A percentile compares a stretch with the other conserved stretches of the same genome.
phyloP scores from a whole-genome alignment of 176 grass and related monocot species.

The Raddia guianensis region DNA sequence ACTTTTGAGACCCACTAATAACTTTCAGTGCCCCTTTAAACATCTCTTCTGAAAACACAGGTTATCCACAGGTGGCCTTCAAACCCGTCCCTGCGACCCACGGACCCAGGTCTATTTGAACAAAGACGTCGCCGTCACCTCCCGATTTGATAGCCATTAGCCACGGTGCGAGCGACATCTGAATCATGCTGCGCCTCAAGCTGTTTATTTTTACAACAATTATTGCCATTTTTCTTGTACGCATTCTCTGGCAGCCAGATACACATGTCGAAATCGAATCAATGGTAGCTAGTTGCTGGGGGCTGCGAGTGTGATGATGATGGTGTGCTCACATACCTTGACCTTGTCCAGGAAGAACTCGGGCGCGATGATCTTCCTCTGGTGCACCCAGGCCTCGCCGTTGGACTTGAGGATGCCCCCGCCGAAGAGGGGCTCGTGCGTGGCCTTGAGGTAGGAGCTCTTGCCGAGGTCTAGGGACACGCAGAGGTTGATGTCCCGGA shows the following conservation, averaged over 20 bases:
- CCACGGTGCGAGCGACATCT: slow-evolving; percentile 1
- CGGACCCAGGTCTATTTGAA: slow-evolving; percentile 14
- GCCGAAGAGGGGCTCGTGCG: slow-evolving; percentile 91
- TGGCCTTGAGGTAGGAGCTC: slow-evolving; percentile 87
- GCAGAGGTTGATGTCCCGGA: slow-evolving; percentile 83
- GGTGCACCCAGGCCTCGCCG: slow-evolving; percentile 70
- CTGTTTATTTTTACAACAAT: neutral
- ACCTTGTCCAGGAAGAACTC: slow-evolving; percentile 96
- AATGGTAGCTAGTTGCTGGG: neutral
- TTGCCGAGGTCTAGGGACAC: slow-evolving; percentile 88
- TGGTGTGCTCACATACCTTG: slow-evolving; percentile 50
- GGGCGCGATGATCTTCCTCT: slow-evolving; percentile 89
- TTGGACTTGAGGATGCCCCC: slow-evolving; percentile 91
- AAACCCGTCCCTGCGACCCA: slow-evolving; percentile 17
- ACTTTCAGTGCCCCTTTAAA: slow-evolving; percentile 10
- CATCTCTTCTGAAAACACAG: neutral
- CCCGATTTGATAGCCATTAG: slow-evolving; percentile 11
- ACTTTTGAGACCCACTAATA: slow-evolving; percentile 10
- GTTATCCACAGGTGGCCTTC: slow-evolving; percentile 12
- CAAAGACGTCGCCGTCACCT: neutral
- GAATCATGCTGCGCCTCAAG: neutral
- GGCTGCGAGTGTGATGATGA: neutral
- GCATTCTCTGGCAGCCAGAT: neutral
- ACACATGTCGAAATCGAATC: neutral
- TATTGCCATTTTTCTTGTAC: neutral